A percentile compares a stretch with the other conserved stretches of the same genome.
These are phyloP conservation scores for Chaetomium olivaceum DNA, from an alignment of 2,329 filamentous ascomycete species.

Conservation along the genomic window DNA sequence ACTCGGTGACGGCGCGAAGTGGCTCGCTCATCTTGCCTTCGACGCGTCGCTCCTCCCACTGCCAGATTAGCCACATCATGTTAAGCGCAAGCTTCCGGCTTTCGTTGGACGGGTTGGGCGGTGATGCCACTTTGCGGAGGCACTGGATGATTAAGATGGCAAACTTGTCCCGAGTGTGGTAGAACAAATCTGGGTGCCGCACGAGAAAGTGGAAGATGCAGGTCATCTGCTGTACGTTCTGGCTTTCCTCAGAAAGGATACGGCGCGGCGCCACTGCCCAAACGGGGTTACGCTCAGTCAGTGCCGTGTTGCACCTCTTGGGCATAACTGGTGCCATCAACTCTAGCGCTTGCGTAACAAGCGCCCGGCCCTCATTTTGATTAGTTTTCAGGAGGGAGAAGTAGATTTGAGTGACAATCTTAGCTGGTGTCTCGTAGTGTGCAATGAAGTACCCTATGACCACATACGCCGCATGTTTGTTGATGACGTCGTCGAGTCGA, in stretches of 20 bases:
- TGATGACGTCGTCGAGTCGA: constrained; percentile 96
- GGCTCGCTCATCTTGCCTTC: constrained; percentile 53
- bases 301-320: constrained; percentile 70
- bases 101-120: constrained; percentile 83
- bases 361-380: constrained; percentile 86
- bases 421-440: constrained; percentile 91
- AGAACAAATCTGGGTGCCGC: constrained; percentile 88
- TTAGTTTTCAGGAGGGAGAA: constrained; percentile 87
- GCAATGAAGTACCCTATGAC: constrained; percentile 97
- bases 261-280: constrained; percentile 91
- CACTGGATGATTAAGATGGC: constrained; percentile 85
- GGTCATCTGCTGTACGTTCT: constrained; percentile 92
- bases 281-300: constrained; percentile 71
- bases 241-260: constrained; percentile 89
- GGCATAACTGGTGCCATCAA: constrained; percentile 92
- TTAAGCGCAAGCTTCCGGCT: constrained; percentile 89
- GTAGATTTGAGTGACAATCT: constrained; percentile 95
- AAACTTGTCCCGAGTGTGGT: constrained; percentile 90
- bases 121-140: constrained; percentile 80
- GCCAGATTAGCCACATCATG: constrained; percentile 86
- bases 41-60: constrained; percentile 85
- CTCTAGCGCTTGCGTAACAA: constrained; percentile 93
- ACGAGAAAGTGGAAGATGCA: constrained; percentile 98
- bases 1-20: constrained; percentile 57
- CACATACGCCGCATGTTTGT: constrained; percentile 97